A percentile compares a stretch with the other conserved stretches of the same genome.
Conservation (phyloP, 331 rosid species). For the Pyrus hybrid region DNA sequence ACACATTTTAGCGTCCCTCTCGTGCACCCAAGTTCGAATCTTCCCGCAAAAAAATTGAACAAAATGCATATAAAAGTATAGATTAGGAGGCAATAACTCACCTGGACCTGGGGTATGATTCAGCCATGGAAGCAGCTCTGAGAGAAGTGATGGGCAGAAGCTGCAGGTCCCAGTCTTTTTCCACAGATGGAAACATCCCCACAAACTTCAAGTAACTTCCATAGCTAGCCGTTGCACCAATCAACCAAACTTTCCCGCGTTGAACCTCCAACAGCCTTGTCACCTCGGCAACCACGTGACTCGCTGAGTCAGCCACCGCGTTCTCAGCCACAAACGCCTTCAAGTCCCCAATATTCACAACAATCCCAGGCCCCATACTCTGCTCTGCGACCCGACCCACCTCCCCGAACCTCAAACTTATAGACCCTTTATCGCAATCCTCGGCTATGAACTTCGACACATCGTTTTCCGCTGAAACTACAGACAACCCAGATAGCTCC, state of each 20-base stretch:
- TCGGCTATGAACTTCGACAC: constrained; percentile 25
- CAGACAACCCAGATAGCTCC: constrained; percentile 43
- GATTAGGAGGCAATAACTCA: not conserved
- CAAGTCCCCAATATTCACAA: constrained; percentile 73
- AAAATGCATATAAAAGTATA: not conserved
- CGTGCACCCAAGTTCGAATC: no score
- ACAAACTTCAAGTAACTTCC: constrained; percentile 73
- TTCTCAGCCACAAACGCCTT: constrained; percentile 39
- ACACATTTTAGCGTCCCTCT: no score
- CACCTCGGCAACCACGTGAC: constrained; percentile 40
- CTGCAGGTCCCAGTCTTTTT: constrained; percentile 84
- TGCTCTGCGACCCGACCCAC: constrained; percentile 28
- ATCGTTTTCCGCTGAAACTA: constrained; percentile 44
- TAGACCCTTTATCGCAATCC: constrained; percentile 20
- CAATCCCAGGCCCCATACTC: constrained; percentile 55
- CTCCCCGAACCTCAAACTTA: constrained; percentile 34
- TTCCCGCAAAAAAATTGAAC: no score
- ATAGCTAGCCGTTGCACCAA: constrained; percentile 65
- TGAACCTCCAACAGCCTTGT: constrained; percentile 39
- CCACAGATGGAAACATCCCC: constrained; percentile 54
- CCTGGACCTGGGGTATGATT: constrained; percentile 84
- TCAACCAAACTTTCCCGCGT: constrained; percentile 57
- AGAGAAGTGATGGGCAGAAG: constrained; percentile 79
- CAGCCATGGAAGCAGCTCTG: constrained; percentile 40
- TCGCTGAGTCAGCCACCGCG: constrained; percentile 17